A percentile compares a stretch with the other conserved stretches of the same genome.
These are phyloP conservation scores for Fusarium nisikadoi DNA, from an alignment of 2,329 filamentous ascomycete genomes.

Conservation along the genomic window DNA sequence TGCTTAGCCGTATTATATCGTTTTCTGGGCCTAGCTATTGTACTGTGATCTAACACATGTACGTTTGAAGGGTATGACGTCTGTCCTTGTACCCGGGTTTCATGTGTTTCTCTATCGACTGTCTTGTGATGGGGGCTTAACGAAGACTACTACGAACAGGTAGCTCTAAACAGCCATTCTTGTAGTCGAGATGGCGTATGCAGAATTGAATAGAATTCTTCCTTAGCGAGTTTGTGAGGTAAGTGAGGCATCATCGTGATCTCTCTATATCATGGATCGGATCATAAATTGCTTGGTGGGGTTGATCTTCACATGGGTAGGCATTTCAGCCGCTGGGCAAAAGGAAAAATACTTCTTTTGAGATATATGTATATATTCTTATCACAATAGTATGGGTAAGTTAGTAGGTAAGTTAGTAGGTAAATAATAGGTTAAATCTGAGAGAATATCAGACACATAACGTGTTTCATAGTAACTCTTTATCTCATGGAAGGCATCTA, in stretches of 20 bases:
- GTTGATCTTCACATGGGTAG: constrained; percentile 27
- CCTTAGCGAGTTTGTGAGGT: neutral
- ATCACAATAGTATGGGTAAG: neutral
- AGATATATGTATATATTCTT: neutral
- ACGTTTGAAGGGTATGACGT: neutral
- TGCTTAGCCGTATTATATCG: too few relatives aligned
- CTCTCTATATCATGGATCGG: neutral
- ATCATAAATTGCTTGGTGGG: constrained; percentile 8
- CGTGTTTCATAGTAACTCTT: neutral
- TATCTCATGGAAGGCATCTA: neutral
- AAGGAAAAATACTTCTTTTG: neutral
- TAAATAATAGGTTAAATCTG: neutral
- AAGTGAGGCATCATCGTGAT: neutral
- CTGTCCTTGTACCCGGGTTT: neutral
- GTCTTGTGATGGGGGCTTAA: neutral
- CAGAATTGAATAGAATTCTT: too few relatives aligned
- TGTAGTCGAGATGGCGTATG: neutral
- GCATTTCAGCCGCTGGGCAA: neutral
- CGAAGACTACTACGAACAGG: neutral
- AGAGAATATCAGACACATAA: neutral
- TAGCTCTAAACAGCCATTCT: neutral
- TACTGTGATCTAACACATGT: neutral
- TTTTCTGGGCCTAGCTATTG: neutral
- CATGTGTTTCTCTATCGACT: neutral
- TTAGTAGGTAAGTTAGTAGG: too few relatives aligned